These are phyloP conservation scores for Mycena vulgaris DNA, from an alignment of 768 basidiomycete genomes.

Conservation along the genomic window DNA sequence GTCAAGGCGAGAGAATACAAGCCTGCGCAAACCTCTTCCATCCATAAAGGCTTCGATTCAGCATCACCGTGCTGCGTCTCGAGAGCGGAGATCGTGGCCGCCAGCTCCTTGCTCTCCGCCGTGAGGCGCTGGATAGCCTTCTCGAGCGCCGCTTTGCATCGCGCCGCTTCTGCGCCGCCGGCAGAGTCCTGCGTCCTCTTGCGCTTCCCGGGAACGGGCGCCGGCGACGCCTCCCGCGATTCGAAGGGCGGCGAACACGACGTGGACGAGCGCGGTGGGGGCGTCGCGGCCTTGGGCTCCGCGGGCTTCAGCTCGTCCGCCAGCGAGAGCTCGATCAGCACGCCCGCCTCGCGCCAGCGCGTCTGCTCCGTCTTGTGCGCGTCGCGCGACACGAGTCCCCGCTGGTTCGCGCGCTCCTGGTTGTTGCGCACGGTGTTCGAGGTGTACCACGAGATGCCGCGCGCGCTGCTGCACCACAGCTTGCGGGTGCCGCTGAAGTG, in stretches of 20 bases:
- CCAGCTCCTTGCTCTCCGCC: constrained; percentile 8
- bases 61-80: constrained; percentile 1
- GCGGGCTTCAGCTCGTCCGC: not conserved
- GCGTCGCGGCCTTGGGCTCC: not conserved
- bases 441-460: constrained; percentile 18
- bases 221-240: not conserved
- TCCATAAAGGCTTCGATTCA: constrained; percentile 9
- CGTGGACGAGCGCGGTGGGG: not conserved
- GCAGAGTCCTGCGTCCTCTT: not conserved
- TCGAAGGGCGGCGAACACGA: not conserved
- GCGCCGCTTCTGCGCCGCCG: not conserved
- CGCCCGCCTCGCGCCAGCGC: constrained; percentile 14
- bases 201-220: constrained; percentile 17
- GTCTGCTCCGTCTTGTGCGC: constrained; percentile 8
- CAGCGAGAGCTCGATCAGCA: constrained; percentile 3
- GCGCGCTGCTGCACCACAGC: constrained; percentile 18
- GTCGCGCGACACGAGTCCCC: constrained; percentile 2
- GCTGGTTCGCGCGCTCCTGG: constrained; percentile 1
- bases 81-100: not conserved
- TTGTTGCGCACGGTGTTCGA: not conserved
- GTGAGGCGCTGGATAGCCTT: not conserved
- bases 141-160: not conserved
- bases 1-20: not conserved
- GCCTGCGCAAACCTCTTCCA: not conserved
- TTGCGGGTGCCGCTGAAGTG: constrained; percentile 11